These are phyloP conservation scores for Hericium alpestre DNA, from an alignment of 768 basidiomycete species.

Conservation along the genomic window DNA sequence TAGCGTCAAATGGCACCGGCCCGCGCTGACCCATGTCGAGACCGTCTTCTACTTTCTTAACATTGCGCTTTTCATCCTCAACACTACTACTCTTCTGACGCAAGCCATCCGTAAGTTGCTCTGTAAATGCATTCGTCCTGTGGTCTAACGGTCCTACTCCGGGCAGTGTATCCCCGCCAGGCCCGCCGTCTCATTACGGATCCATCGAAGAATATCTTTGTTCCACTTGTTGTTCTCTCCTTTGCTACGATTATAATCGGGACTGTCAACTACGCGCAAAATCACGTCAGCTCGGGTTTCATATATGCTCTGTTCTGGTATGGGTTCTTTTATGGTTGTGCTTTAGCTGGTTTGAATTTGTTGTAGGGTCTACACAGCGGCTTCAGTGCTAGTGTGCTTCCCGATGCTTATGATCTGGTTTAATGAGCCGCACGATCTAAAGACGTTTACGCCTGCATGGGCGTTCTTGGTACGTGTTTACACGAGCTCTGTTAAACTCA, in stretches of 20 bases:
- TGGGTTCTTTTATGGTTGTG: conserved; percentile 1
- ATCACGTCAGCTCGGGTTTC: conserved; percentile 23
- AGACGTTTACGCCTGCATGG: conserved; percentile 27
- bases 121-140: background rate
- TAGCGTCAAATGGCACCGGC: conserved; percentile 25
- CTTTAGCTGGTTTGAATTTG: background rate
- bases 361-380: conserved; percentile 31
- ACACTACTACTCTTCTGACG: conserved; percentile 30
- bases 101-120: conserved; percentile 30
- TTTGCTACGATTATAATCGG: conserved; percentile 41
- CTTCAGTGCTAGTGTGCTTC: conserved; percentile 29
- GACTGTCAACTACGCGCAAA: conserved; percentile 32
- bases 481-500: background rate
- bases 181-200: conserved; percentile 31
- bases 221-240: conserved; percentile 30
- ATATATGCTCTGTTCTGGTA: conserved; percentile 38
- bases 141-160: conserved; percentile 20
- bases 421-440: conserved; percentile 34
- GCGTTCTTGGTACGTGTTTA: conserved; percentile 24
- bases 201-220: conserved; percentile 35
- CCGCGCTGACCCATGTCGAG: conserved; percentile 26
- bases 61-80: conserved; percentile 32
- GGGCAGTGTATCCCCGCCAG: conserved; percentile 26
- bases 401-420: conserved; percentile 43
- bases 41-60: conserved; percentile 39